A percentile compares a stretch with the other conserved stretches of the same genome.
phyloP scores from a whole-genome alignment of 2,329 filamentous ascomycete species.

The Penicillium sp. region DNA sequence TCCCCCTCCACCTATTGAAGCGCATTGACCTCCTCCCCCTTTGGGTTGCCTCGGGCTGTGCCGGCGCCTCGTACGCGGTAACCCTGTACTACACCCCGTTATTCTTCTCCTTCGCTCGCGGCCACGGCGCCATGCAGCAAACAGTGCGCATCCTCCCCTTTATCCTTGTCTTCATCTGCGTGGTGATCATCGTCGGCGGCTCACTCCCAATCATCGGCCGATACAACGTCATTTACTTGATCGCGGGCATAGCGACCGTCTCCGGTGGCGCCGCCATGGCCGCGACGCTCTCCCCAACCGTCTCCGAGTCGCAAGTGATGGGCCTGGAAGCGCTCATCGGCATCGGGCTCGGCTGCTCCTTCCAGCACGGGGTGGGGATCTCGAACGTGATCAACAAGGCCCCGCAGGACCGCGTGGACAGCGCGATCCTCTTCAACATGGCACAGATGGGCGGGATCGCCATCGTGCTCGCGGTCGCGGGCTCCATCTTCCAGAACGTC shows the following conservation, averaged over 20 bases:
- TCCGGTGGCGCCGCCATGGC: conserved; percentile 11
- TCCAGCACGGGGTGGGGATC: conserved; percentile 21
- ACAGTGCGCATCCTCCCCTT: conserved; percentile 41
- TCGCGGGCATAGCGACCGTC: conserved; percentile 22
- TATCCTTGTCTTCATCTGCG: conserved; percentile 31
- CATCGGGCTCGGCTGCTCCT: conserved; percentile 18
- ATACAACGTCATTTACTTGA: conserved; percentile 33
- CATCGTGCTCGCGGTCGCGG: conserved; percentile 9
- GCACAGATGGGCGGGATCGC: conserved; percentile 18
- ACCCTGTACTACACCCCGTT: conserved; percentile 60
- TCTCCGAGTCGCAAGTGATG: conserved; percentile 11
- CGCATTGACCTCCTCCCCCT: conserved; percentile 47
- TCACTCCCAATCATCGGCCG: conserved; percentile 27
- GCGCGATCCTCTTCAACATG: conserved; percentile 15
- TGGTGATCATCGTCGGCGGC: conserved; percentile 24
- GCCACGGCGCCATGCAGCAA: conserved; percentile 40
- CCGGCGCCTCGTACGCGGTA: conserved; percentile 41
- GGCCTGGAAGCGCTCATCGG: conserved; percentile 21
- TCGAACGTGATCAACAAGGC: conserved; percentile 18
- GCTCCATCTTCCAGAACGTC: conserved; percentile 20
- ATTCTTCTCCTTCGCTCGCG: conserved; percentile 59
- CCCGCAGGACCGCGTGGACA: conserved; percentile 16
- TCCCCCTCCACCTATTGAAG: conserved; percentile 55
- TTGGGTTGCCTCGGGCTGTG: conserved; percentile 47
- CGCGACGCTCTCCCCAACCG: conserved; percentile 28